Evolutionary conservation across 768 basidiomycete species (phyloP).

Genomic region (Kwoniella sp.): DNA sequence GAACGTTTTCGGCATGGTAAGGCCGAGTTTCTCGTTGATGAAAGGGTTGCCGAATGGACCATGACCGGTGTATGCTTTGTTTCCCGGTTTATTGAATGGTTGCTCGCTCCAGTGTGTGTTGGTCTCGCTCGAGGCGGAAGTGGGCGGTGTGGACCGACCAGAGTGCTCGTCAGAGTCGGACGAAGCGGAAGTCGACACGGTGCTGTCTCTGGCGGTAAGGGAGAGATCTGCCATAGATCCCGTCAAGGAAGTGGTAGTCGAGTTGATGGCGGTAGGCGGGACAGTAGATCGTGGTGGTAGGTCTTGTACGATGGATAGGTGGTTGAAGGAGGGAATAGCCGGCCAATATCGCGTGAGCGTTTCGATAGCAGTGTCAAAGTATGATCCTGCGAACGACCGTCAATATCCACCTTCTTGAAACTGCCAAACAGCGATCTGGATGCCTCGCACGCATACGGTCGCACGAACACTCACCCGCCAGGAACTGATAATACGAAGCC

Average conservation of each 20-base stretch:
- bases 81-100: constrained; percentile 16
- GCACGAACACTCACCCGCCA: constrained; percentile 63
- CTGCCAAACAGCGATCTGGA: no score
- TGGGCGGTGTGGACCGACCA: constrained; percentile 25
- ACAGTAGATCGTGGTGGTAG: constrained; percentile 46
- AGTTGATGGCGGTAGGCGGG: constrained; percentile 26
- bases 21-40: constrained; percentile 39
- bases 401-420: no score
- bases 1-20: constrained; percentile 46
- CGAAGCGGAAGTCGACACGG: neutral
- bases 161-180: constrained; percentile 23
- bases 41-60: constrained; percentile 47
- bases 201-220: neutral
- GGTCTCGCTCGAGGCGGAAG: constrained; percentile 48
- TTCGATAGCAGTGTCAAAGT: constrained; percentile 70
- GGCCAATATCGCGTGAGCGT: constrained; percentile 64
- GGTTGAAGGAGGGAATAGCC: constrained; percentile 38
- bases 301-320: constrained; percentile 52
- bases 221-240: constrained; percentile 36
- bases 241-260: constrained; percentile 10
- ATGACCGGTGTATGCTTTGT: constrained; percentile 42
- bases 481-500: constrained; percentile 76
- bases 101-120: no score
- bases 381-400: no score
- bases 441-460: no score